Conservation (phyloP, 352 stramenopile genomes). For the Phytophthora rubi region DNA sequence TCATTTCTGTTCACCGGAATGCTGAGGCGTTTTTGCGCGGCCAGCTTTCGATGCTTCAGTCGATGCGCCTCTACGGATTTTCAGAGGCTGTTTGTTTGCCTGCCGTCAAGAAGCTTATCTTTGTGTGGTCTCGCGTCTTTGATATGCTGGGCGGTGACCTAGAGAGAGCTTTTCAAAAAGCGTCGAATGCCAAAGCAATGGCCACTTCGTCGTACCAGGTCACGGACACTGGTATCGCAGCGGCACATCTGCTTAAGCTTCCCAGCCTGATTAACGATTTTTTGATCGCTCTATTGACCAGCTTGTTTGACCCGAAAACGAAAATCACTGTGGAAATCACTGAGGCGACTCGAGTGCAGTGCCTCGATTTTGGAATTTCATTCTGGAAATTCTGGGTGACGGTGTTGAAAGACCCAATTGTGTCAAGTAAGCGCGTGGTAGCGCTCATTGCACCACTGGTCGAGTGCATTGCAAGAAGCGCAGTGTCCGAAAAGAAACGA, state of each 20-base stretch:
- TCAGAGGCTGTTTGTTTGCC: slow-evolving; percentile 55
- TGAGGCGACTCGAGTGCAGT: slow-evolving; percentile 63
- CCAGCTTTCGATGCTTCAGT: slow-evolving; percentile 72
- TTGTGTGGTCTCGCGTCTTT: slow-evolving; percentile 78
- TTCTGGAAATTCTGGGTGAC: slow-evolving; percentile 80
- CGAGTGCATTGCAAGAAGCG: slow-evolving; percentile 56
- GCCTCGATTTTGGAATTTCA: slow-evolving; percentile 72
- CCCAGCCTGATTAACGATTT: slow-evolving; percentile 80
- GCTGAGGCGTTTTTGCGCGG: slow-evolving; percentile 78
- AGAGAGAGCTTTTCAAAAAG: slow-evolving; percentile 41
- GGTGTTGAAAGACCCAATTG: slow-evolving; percentile 55
- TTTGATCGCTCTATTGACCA: slow-evolving; percentile 54
- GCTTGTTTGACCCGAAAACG: slow-evolving; percentile 47
- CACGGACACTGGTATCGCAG: slow-evolving; percentile 37
- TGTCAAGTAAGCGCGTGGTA: slow-evolving; percentile 60
- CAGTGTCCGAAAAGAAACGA: slow-evolving; percentile 63
- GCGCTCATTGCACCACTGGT: slow-evolving; percentile 60
- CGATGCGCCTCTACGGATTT: slow-evolving; percentile 70
- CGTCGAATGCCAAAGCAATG: slow-evolving; percentile 25
- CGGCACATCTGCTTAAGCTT: slow-evolving; percentile 63
- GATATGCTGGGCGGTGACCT: slow-evolving; percentile 55
- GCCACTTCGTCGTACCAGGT: slow-evolving; percentile 37
- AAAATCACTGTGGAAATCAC: slow-evolving; percentile 35
- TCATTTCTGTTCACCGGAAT: slow-evolving; percentile 75
- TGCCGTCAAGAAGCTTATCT: slow-evolving; percentile 77